Base-by-base conservation (phyloP, 768 basidiomycete genomes). In the Sarcomyxa edulis region DNA sequence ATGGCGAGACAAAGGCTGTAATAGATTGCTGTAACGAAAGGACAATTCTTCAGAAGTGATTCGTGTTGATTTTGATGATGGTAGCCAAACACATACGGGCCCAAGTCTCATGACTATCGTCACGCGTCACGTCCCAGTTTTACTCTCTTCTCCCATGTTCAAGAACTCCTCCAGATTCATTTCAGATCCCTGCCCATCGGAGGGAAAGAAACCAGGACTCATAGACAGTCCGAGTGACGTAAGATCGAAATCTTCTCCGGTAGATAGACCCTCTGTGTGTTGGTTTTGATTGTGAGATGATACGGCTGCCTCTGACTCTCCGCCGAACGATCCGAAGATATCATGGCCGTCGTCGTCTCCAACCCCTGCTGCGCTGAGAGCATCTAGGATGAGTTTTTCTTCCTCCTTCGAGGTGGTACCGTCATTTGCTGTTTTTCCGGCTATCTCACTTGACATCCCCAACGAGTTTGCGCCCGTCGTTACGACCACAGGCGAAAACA, bases 401-500 rank as follows among this genome's bases (percentile, higher is more conserved):
- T 52, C 52, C 9, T 41, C 32, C 37, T 59, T 63, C 30, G 37
- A 47, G 38, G 35, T 24, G 22, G 45, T 54, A 9, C 32, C 29
- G 14, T 33, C 49, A 14, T 47, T 48, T 1, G 44, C 48, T 26
- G 10, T 30, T 39, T 7, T 42, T 24, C 5, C 32, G n/a, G n/a
- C n/a, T n/a, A n/a, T n/a, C 29, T n/a, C 45, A 32, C 28, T 51
- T 48, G 24, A 32, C 34, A 19, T 27, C 15, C 15, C 45, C 39
- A 29, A 21, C 43, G 26, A 40, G 21, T 54, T 43, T 37, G 49
- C 56, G n/a, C 48, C 47, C 5, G 58, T 48, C 31, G 58, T 48
- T n/a, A n/a, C n/a, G n/a, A n/a, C n/a, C n/a, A n/a, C n/a, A 2
- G 78, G 74, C 15, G 76, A 72, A 54, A 81, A 81, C 5, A 81